Percentiles rank a stretch among this genome's conserved stretches.
phyloP scores from a whole-genome alignment of 78 protist species.

The Parvularia atlantis region DNA sequence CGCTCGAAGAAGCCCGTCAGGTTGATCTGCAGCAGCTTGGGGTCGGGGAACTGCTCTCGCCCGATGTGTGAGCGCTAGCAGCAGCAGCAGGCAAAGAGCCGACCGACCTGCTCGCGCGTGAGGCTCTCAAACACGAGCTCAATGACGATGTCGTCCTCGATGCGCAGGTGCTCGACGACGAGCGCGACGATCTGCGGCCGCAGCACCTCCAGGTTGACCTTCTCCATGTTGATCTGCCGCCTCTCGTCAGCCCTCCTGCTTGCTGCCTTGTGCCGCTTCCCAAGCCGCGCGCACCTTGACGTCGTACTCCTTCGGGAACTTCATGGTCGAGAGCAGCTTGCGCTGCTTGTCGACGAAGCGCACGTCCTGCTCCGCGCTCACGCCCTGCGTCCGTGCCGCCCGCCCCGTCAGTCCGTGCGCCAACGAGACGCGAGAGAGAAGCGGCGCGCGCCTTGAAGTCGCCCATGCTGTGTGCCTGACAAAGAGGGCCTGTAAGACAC shows the following conservation, averaged over 20 bases:
- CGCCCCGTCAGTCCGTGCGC: too few relatives aligned
- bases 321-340: neutral
- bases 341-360: constrained; percentile 18
- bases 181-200: neutral
- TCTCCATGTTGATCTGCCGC: constrained; percentile 1
- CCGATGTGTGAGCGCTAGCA: too few relatives aligned
- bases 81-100: too few relatives aligned
- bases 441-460: too few relatives aligned
- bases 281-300: too few relatives aligned
- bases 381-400: too few relatives aligned
- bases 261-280: too few relatives aligned
- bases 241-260: too few relatives aligned
- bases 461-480: too few relatives aligned
- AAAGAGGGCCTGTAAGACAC: too few relatives aligned
- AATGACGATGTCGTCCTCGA: constrained; percentile 13
- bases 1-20: constrained; percentile 9
- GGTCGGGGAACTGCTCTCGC: too few relatives aligned
- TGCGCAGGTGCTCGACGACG: neutral
- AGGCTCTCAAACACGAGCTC: neutral
- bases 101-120: neutral
- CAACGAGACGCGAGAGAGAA: too few relatives aligned
- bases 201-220: constrained; percentile 4
- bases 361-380: neutral
- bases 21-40: neutral
- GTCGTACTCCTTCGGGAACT: neutral